A percentile compares a stretch with the other conserved stretches of the same genome.
phyloP scores from a whole-genome alignment of 2,329 filamentous ascomycete genomes.

The Trichoderma oligosporum region DNA sequence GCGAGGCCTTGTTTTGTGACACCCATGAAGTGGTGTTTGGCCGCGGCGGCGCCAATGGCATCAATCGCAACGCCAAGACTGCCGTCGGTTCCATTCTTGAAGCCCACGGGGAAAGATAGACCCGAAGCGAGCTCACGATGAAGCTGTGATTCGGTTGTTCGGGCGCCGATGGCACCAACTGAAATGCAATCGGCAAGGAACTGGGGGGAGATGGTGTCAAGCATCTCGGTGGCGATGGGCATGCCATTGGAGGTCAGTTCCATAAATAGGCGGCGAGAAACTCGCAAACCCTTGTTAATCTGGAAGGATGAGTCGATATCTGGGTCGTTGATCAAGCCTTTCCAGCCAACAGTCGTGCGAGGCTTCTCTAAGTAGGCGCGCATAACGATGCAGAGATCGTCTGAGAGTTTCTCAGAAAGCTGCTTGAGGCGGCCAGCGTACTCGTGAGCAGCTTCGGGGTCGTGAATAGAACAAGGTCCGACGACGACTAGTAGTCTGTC shows the following conservation, averaged over 20 bases:
- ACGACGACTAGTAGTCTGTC: slow-evolving; percentile 92
- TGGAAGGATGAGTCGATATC: slow-evolving; percentile 96
- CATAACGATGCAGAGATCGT: slow-evolving; percentile 92
- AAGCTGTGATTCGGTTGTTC: slow-evolving; percentile 94
- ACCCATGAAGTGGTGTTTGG: slow-evolving; percentile 96
- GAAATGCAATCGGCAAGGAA: slow-evolving; percentile 96
- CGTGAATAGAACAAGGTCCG: slow-evolving; percentile 96
- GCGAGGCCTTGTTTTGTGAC: slow-evolving; percentile 97
- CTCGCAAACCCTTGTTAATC: slow-evolving; percentile 96
- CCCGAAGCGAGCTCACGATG: slow-evolving; percentile 95
- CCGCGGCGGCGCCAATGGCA: slow-evolving; percentile 80
- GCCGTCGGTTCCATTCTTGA: slow-evolving; percentile 99
- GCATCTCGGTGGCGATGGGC: slow-evolving; percentile 96
- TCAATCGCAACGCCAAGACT: slow-evolving; percentile 89
- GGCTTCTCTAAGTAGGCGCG: slow-evolving; percentile 99
- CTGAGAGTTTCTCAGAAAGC: slow-evolving; percentile 72
- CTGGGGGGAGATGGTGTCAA: slow-evolving; percentile 97
- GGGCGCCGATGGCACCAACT: slow-evolving; percentile 89
- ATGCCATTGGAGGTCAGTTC: slow-evolving; percentile 84
- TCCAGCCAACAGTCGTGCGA: slow-evolving; percentile 97
- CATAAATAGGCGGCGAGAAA: slow-evolving; percentile 89
- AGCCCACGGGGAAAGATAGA: slow-evolving; percentile 94
- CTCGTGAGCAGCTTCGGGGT: slow-evolving; percentile 81
- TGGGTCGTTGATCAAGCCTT: slow-evolving; percentile 97
- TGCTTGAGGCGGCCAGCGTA: slow-evolving; percentile 78